Evolutionary conservation across 2,329 filamentous ascomycete species (phyloP), one percentile per base, ranked within the genome.

Genomic region (Zymoseptoria pseudotritici): DNA sequence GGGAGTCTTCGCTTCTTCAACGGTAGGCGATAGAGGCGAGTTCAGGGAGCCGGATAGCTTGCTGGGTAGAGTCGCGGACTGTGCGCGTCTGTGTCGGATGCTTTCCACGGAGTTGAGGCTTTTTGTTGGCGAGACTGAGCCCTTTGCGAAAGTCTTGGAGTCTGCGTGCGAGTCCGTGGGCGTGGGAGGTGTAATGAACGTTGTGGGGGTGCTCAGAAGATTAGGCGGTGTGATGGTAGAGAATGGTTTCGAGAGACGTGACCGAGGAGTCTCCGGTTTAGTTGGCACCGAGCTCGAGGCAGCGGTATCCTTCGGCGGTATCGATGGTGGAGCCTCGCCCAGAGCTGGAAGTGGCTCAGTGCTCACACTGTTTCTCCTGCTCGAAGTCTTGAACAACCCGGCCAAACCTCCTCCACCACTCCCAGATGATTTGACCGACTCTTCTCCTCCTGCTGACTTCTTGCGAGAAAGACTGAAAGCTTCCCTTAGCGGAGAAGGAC

Each of bases 21-120:
- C 80, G 0, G 87, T 89, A 7, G 91, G 90, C 2, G 91, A 89
- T 56, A 94, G 78, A 8, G 91, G 88, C 63, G 83, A 85, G 58
- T 83, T 81, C 64, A 86, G 86, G 55, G 86, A 86, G 65, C 84
- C 91, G 31, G 92, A 96, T 46, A 97, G 82, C 76, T 95, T 97
- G 81, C 91, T 97, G 31, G 91, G 92, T 10, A 70, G 55, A 50
- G 64, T 72, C 10, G 65, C 67, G 19, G 70, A 71, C 53, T 72
- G 70, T 9, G 67, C 68, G 50, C 71, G 67, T 9, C 71, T 67
- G 54, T 70, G 68, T 53, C 69, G 59, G 22, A 71, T 70, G 57
- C 69, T 71, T n/a, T 73, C 70, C 3, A 69, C 63, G 1, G 70
- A 67, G 58, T 59, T 69, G 6, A 67, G 58, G 31, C 64, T 59